Conservation (phyloP, 2,329 filamentous ascomycete genomes). For the Diaporthe sp. region DNA sequence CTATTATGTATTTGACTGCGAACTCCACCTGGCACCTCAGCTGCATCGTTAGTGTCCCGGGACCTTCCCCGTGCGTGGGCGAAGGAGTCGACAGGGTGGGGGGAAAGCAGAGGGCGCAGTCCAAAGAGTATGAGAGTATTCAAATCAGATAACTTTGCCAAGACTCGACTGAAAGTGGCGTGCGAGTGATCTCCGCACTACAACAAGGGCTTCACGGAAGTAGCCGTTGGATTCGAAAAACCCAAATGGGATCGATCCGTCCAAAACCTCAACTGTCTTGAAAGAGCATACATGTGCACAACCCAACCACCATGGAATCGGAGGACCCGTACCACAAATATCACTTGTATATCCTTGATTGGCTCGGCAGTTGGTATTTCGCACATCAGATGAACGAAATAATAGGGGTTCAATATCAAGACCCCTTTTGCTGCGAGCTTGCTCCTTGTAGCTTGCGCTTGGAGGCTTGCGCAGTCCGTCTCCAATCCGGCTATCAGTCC, state of each 20-base stretch:
- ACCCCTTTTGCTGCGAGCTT: background rate
- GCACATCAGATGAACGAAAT: slow-evolving; percentile 6
- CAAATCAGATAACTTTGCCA: background rate
- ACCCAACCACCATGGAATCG: background rate
- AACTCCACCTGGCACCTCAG: background rate
- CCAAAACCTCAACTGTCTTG: slow-evolving; percentile 6
- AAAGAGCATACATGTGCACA: background rate
- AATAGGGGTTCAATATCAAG: background rate
- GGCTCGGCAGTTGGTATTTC: background rate
- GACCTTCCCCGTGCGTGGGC: background rate
- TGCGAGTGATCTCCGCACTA: background rate
- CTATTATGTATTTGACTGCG: background rate
- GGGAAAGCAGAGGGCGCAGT: background rate
- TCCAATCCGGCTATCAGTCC: background rate
- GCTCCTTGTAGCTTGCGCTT: background rate
- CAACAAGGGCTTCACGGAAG: background rate
- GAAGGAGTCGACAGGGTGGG: background rate
- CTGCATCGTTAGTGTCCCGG: background rate
- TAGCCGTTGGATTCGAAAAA: background rate
- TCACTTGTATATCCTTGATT: background rate
- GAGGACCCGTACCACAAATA: background rate
- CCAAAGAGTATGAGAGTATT: background rate
- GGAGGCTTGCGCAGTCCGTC: background rate
- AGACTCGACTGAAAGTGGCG: background rate
- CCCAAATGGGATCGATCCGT: background rate